A percentile compares a stretch with the other conserved stretches of the same genome.
Conservation (phyloP, 106 monocot genomes). For the Dactylorhiza incarnata region DNA sequence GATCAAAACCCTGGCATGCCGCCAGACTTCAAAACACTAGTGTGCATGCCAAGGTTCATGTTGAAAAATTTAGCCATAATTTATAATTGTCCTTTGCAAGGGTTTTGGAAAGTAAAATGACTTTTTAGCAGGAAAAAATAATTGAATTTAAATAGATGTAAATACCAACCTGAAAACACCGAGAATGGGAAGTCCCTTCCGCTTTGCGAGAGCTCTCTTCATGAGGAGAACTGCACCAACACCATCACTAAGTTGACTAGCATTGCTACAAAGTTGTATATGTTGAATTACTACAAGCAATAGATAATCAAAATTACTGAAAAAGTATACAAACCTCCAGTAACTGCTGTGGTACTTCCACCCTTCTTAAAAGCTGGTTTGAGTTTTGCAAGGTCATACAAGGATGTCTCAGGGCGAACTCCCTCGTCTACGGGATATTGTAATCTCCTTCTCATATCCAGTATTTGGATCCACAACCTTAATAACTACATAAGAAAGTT, state of each 20-base stretch:
- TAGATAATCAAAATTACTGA: not conserved
- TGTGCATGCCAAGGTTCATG: no score
- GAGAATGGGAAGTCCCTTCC: conserved; percentile 76
- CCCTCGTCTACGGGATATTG: conserved; percentile 66
- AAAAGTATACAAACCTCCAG: not conserved
- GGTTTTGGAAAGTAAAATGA: no score
- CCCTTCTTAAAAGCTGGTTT: conserved; percentile 78
- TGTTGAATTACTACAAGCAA: conserved; percentile 4
- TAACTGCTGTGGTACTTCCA: conserved; percentile 85
- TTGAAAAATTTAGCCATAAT: no score
- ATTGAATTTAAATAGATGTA: not conserved
- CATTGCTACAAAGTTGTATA: conserved; percentile 40
- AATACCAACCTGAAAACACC: conserved; percentile 62
- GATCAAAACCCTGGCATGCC: no score
- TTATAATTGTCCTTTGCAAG: no score
- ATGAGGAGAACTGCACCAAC: conserved; percentile 89
- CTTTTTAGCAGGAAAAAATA: not conserved
- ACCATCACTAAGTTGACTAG: conserved; percentile 87
- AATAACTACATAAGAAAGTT: conserved; percentile 7
- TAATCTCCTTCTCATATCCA: conserved; percentile 51
- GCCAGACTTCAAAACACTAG: no score
- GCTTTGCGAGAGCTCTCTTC: conserved; percentile 60
- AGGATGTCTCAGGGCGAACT: conserved; percentile 57
- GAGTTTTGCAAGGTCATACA: conserved; percentile 57
- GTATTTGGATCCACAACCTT: conserved; percentile 78